A percentile compares a stretch with the other conserved stretches of the same genome.
Conservation (phyloP, 306 rosid species). For the Alnus glutinosa region DNA sequence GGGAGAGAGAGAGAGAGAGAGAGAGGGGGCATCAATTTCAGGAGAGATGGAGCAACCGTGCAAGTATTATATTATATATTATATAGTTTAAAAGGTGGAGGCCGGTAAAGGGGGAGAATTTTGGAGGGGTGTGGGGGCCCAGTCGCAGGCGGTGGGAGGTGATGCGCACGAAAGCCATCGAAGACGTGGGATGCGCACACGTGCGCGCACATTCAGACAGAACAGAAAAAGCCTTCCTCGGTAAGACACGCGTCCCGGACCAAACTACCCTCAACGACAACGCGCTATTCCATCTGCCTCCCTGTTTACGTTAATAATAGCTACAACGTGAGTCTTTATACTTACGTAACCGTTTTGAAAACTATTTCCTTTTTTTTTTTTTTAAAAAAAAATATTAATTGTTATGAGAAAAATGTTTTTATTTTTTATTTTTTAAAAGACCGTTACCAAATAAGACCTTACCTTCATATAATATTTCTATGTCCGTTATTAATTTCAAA, state of each 20-base stretch:
- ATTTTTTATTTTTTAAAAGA: no score
- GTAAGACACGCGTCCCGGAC: slow-evolving; percentile 10
- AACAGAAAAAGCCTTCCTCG: neutral
- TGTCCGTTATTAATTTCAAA: no score
- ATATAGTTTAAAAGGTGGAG: slow-evolving; percentile 22
- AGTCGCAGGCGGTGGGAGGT: slow-evolving; percentile 16
- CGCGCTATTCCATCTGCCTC: no score
- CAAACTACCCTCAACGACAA: neutral
- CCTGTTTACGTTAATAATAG: no score
- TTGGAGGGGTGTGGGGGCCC: slow-evolving; percentile 27
- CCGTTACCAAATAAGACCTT: no score
- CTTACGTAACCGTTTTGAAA: no score
- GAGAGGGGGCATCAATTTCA: neutral
- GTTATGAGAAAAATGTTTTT: no score
- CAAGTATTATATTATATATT: slow-evolving; percentile 15
- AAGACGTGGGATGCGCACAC: slow-evolving; percentile 50
- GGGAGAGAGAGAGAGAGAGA: neutral
- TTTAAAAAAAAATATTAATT: no score
- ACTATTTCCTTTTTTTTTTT: no score
- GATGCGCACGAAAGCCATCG: slow-evolving; percentile 48
- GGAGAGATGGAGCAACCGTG: slow-evolving; percentile 38
- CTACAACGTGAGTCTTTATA: no score
- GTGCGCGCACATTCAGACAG: slow-evolving; percentile 42
- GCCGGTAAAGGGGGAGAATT: slow-evolving; percentile 31
- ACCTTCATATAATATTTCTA: no score